phyloP scores from a whole-genome alignment of 2,329 filamentous ascomycete species.

The Talaromyces pinophilus region DNA sequence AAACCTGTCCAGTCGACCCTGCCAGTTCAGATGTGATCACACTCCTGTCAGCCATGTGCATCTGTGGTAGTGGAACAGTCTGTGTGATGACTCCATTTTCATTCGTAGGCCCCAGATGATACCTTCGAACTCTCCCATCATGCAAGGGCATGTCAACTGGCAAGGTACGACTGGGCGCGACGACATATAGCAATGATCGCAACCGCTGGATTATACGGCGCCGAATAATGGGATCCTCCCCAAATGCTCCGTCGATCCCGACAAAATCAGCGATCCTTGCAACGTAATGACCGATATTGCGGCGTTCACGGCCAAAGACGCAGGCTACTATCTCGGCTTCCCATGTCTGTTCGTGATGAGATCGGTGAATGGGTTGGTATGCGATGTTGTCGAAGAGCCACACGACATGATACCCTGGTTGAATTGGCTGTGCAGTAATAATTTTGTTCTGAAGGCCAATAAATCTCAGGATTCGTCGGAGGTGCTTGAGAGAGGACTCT shows the following conservation, averaged over 20 bases:
- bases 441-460: conserved; percentile 46
- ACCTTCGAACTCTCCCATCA: conserved; percentile 36
- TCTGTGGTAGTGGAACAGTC: conserved; percentile 48
- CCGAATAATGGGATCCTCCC: conserved; percentile 55
- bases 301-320: conserved; percentile 73
- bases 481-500: neutral
- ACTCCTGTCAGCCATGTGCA: conserved; percentile 53
- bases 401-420: conserved; percentile 65
- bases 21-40: conserved; percentile 34
- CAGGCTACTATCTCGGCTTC: conserved; percentile 80
- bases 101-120: conserved; percentile 69
- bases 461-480: neutral
- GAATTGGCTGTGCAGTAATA: conserved; percentile 58
- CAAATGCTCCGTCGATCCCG: conserved; percentile 62
- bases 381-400: conserved; percentile 93
- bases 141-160: conserved; percentile 56
- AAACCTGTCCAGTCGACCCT: conserved; percentile 39
- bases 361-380: conserved; percentile 56
- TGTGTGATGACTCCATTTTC: conserved; percentile 72
- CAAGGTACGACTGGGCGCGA: conserved; percentile 69
- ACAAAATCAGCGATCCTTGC: conserved; percentile 69
- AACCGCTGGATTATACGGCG: conserved; percentile 60
- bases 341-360: conserved; percentile 55
- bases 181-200: conserved; percentile 72
- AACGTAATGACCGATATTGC: conserved; percentile 67